phyloP scores from a whole-genome alignment of 2,329 filamentous ascomycete species.

The Scedosporium boydii region DNA sequence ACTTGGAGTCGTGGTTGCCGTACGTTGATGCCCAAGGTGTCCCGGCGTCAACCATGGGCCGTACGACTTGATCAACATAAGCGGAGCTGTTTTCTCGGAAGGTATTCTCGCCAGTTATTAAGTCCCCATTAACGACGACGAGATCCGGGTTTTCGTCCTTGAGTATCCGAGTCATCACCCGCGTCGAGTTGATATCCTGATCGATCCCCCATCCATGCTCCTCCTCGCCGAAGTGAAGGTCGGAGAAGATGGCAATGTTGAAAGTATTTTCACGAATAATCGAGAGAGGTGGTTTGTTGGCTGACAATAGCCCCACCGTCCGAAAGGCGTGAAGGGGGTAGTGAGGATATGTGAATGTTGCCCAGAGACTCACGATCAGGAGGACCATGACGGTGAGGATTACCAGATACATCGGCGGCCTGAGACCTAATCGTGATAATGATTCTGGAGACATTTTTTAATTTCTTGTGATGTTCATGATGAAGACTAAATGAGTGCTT shows the following conservation, averaged over 20 bases:
- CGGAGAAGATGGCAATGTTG: constrained; percentile 52
- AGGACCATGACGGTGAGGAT: too few species aligned
- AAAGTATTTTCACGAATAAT: constrained; percentile 37
- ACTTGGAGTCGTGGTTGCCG: constrained; percentile 59
- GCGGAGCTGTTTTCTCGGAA: constrained; percentile 41
- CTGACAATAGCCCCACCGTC: too few species aligned
- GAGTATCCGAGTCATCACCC: constrained; percentile 49
- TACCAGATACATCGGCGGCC: too few species aligned
- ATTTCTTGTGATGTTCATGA: too few species aligned
- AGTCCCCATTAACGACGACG: constrained; percentile 61
- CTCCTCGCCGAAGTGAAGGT: constrained; percentile 60
- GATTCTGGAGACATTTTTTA: too few species aligned
- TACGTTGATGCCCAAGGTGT: constrained; percentile 59
- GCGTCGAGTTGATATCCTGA: constrained; percentile 46
- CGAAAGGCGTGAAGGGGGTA: too few species aligned
- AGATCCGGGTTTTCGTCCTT: constrained; percentile 46
- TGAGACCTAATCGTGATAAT: too few species aligned
- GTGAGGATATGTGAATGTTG: too few species aligned
- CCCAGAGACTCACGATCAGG: too few species aligned
- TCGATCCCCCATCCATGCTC: constrained; percentile 32
- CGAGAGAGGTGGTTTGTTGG: constrained; percentile 10
- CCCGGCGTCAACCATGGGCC: constrained; percentile 43
- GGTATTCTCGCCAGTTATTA: constrained; percentile 59
- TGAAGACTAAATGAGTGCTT: too few species aligned
- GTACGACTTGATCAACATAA: constrained; percentile 51